phyloP scores from a whole-genome alignment of 768 basidiomycete genomes.

The Lentinula boryana region DNA sequence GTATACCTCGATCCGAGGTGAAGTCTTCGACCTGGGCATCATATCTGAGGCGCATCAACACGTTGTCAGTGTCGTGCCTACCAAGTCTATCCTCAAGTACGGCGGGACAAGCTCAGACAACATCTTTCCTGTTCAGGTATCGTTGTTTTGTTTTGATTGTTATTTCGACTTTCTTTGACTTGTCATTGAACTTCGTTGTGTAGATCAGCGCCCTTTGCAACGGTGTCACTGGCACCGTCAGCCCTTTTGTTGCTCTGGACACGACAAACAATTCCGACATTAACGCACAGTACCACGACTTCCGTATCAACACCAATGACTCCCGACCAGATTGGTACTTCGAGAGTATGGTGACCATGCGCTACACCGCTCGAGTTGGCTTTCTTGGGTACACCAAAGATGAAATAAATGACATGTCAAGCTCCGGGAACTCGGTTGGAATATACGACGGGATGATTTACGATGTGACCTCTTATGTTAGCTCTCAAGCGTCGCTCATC shows the following conservation, averaged over 20 bases:
- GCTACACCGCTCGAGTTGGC: slow-evolving; percentile 82
- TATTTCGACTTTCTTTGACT: slow-evolving; percentile 3
- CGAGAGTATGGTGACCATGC: slow-evolving; percentile 89
- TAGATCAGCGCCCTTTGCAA: slow-evolving; percentile 92
- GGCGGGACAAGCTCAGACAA: slow-evolving; percentile 70
- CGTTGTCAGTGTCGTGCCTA: slow-evolving; percentile 65
- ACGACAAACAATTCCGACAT: slow-evolving; percentile 70
- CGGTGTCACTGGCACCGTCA: slow-evolving; percentile 74
- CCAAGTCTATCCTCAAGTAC: slow-evolving; percentile 73
- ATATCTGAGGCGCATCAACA: slow-evolving; percentile 64
- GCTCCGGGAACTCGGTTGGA: slow-evolving; percentile 58
- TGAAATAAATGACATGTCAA: slow-evolving; percentile 69
- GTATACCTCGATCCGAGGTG: slow-evolving; percentile 81
- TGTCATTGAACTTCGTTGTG: neutral
- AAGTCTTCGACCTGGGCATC: slow-evolving; percentile 83
- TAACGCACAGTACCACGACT: slow-evolving; percentile 90
- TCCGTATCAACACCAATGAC: slow-evolving; percentile 84
- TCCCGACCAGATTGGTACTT: slow-evolving; percentile 98
- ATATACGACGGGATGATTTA: slow-evolving; percentile 86
- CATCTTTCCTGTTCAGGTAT: slow-evolving; percentile 92
- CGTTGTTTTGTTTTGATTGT: neutral
- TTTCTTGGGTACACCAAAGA: slow-evolving; percentile 81
- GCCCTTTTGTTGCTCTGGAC: slow-evolving; percentile 75
- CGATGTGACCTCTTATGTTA: slow-evolving; percentile 79
- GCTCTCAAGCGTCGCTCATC: slow-evolving; percentile 51